These are phyloP conservation scores for Nakaseomyces nivariensis DNA, from an alignment of 1,139 yeast species.

Conservation along the genomic window DNA sequence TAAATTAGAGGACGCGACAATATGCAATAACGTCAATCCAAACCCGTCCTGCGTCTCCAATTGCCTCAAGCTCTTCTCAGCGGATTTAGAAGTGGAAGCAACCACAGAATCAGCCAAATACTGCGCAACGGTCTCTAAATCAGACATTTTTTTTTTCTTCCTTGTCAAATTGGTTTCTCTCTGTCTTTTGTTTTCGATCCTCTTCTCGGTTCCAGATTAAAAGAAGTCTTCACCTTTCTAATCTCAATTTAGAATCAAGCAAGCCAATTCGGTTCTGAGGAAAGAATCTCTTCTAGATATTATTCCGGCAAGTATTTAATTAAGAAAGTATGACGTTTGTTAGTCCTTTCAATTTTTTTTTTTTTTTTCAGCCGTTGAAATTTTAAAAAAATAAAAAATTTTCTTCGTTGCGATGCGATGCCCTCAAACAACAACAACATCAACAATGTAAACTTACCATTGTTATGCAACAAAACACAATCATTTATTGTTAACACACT, in stretches of 20 bases:
- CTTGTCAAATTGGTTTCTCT: not conserved
- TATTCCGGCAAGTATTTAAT: too few relatives aligned
- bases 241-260: too few relatives aligned
- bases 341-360: too few relatives aligned
- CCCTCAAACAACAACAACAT: not conserved
- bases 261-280: too few relatives aligned
- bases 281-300: too few relatives aligned
- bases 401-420: not conserved
- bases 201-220: too few relatives aligned
- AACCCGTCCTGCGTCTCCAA: slow-evolving; percentile 66
- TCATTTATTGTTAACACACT: too few relatives aligned
- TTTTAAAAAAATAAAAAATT: not conserved
- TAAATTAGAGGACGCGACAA: slow-evolving; percentile 56
- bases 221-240: too few relatives aligned
- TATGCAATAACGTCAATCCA: slow-evolving; percentile 61
- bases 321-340: too few relatives aligned
- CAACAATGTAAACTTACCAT: too few relatives aligned
- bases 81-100: slow-evolving; percentile 44
- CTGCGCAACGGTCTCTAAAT: slow-evolving; percentile 29
- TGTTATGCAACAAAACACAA: not conserved
- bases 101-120: slow-evolving; percentile 33
- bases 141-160: slow-evolving; percentile 25
- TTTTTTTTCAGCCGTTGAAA: too few relatives aligned
- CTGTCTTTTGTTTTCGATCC: too few relatives aligned
- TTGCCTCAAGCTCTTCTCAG: slow-evolving; percentile 49